phyloP scores from a whole-genome alignment of 163 green algal genomes.

The Scenedesmus sp. region DNA sequence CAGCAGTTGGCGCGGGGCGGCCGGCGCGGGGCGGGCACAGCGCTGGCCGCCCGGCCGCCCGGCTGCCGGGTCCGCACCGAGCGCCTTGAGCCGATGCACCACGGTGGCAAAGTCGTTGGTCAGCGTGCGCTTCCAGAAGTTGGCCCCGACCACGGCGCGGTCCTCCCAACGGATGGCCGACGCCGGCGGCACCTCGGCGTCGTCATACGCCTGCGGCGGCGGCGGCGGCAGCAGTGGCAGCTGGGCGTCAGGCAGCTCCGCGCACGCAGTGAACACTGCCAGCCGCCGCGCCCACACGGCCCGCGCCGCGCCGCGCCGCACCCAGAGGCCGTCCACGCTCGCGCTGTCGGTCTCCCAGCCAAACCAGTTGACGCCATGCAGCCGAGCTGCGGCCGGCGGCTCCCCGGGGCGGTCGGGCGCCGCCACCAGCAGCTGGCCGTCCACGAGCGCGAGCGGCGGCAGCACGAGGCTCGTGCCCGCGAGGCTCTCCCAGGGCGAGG shows the following conservation, averaged over 20 bases:
- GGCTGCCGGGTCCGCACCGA: constrained; percentile 43
- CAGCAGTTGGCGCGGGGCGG: no score
- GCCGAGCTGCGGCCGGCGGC: no score
- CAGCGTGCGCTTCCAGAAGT: constrained; percentile 31
- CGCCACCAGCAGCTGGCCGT: not conserved
- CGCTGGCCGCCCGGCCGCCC: no score
- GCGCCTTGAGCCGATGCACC: constrained; percentile 51
- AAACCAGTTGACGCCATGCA: constrained; percentile 43
- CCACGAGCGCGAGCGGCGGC: not conserved
- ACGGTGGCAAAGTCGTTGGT: constrained; percentile 55
- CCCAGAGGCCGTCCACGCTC: constrained; percentile 48
- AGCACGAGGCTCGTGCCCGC: constrained; percentile 10
- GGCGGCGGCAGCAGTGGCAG: not conserved
- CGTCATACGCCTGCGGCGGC: constrained; percentile 2
- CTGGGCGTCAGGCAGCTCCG: no score
- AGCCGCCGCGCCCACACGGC: no score
- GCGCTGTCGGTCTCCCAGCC: constrained; percentile 1
- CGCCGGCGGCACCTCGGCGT: not conserved
- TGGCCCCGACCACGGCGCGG: not conserved
- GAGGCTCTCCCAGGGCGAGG: constrained; percentile 10
- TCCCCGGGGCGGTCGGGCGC: not conserved
- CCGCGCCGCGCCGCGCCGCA: no score
- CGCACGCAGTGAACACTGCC: no score
- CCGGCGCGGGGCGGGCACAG: no score
- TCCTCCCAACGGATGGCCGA: not conserved